A percentile compares a stretch with the other conserved stretches of the same genome.
Evolutionary conservation across 257 asterid species (phyloP).

Genomic region (Jacaranda mimosifolia): DNA sequence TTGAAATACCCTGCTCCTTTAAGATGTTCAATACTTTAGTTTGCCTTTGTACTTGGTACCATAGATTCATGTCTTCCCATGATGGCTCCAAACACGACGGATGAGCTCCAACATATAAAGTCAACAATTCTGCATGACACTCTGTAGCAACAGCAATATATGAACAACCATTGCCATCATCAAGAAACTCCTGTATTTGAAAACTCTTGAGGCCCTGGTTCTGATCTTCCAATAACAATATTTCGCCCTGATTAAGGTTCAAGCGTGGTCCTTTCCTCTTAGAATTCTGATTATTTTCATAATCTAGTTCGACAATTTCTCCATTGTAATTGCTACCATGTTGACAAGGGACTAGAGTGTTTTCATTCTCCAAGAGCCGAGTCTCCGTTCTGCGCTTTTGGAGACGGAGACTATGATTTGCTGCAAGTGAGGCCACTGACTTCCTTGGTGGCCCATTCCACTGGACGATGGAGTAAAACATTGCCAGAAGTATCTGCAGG

Average conservation of each 20-base stretch:
- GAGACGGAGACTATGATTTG: constrained; percentile 75
- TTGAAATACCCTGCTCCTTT: constrained; percentile 58
- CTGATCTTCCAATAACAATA: constrained; percentile 69
- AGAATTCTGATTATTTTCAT: constrained; percentile 39
- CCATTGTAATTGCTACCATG: constrained; percentile 42
- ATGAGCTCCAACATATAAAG: constrained; percentile 74
- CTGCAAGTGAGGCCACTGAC: constrained; percentile 76
- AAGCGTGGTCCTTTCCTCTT: constrained; percentile 52
- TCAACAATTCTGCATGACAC: constrained; percentile 45
- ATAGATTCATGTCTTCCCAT: constrained; percentile 89
- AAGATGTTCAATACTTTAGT: constrained; percentile 74
- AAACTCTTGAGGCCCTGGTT: constrained; percentile 59
- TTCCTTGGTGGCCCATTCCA: constrained; percentile 83
- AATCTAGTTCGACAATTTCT: constrained; percentile 59
- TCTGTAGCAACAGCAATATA: constrained; percentile 61
- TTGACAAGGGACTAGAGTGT: constrained; percentile 44
- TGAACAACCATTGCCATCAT: constrained; percentile 55
- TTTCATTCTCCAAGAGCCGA: constrained; percentile 44
- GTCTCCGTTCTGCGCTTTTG: constrained; percentile 73
- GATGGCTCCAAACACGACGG: constrained; percentile 84
- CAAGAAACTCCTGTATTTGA: constrained; percentile 56
- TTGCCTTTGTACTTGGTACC: constrained; percentile 94
- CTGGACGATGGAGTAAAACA: constrained; percentile 67
- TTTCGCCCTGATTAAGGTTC: constrained; percentile 64
- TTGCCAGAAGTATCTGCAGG: constrained; percentile 69